A percentile compares a stretch with the other conserved stretches of the same genome.
Evolutionary conservation across 1,139 yeast species (phyloP).

Genomic region (Protomyces inouyei): DNA sequence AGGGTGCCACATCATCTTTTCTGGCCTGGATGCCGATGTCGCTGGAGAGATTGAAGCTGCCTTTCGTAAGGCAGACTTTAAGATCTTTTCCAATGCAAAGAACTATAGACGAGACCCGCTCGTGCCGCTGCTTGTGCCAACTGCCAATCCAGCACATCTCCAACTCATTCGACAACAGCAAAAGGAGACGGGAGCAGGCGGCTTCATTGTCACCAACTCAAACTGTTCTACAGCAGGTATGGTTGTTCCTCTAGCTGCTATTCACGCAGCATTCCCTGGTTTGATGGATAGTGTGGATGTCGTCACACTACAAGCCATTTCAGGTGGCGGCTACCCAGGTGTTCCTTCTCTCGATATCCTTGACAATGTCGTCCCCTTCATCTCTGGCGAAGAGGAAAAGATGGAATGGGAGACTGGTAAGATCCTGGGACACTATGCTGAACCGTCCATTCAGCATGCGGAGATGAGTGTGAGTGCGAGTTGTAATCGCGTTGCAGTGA

Average conservation of each 20-base stretch:
- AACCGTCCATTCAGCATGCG: conserved; percentile 59
- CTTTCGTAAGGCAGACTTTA: conserved; percentile 74
- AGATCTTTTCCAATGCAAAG: conserved; percentile 89
- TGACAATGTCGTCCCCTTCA: conserved; percentile 91
- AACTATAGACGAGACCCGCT: conserved; percentile 83
- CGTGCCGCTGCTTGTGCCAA: conserved; percentile 93
- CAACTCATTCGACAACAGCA: conserved; percentile 64
- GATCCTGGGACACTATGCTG: conserved; percentile 65
- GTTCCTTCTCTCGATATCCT: conserved; percentile 90
- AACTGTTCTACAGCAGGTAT: conserved; percentile 98
- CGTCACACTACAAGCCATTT: conserved; percentile 92
- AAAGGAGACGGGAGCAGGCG: conserved; percentile 52
- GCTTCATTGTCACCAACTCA: conserved; percentile 88
- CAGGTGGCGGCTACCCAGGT: conserved; percentile 99
- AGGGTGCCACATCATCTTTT: conserved; percentile 89
- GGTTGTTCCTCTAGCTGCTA: conserved; percentile 92
- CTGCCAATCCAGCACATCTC: conserved; percentile 90
- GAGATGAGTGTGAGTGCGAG: conserved; percentile 74
- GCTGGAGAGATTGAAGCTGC: conserved; percentile 85
- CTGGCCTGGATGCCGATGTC: conserved; percentile 87
- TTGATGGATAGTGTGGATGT: conserved; percentile 76
- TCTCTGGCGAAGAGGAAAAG: conserved; percentile 96
- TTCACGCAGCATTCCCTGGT: conserved; percentile 78
- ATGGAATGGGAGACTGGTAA: conserved; percentile 98
- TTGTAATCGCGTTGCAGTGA: conserved; percentile 93